Conservation (phyloP, 139 green algal genomes). For the Trebouxia sp. region DNA sequence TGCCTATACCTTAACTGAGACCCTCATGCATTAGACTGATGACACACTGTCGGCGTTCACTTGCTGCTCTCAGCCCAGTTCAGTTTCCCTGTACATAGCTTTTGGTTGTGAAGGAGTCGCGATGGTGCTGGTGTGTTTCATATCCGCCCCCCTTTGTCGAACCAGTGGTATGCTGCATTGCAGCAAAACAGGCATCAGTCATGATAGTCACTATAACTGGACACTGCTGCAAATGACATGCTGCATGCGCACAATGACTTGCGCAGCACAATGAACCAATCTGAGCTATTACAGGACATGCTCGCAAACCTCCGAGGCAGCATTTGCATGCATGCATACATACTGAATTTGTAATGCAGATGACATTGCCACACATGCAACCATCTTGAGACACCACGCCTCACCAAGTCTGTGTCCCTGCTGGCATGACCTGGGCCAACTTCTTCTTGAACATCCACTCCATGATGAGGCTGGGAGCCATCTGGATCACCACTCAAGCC, state of each 20-base stretch:
- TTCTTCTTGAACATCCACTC: background rate
- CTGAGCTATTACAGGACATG: no score
- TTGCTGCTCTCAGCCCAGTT: no score
- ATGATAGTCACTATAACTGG: background rate
- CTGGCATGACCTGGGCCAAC: background rate
- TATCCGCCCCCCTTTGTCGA: background rate
- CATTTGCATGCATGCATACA: background rate
- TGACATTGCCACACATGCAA: no score
- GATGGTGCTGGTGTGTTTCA: slow-evolving; percentile 21
- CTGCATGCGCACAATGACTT: no score
- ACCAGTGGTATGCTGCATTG: slow-evolving; percentile 3
- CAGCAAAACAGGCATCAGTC: background rate
- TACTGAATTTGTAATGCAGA: background rate
- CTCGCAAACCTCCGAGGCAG: no score
- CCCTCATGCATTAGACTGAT: no score
- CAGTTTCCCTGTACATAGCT: background rate
- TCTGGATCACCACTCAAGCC: background rate
- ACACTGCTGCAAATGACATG: background rate
- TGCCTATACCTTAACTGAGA: no score
- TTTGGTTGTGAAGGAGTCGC: slow-evolving; percentile 9
- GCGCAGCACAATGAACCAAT: no score
- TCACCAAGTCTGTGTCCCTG: slow-evolving; percentile 11
- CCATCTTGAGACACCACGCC: no score
- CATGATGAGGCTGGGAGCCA: background rate
- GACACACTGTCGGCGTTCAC: no score